Conservation (phyloP, 179 eudicot species). For the Corrigiola litoralis region DNA sequence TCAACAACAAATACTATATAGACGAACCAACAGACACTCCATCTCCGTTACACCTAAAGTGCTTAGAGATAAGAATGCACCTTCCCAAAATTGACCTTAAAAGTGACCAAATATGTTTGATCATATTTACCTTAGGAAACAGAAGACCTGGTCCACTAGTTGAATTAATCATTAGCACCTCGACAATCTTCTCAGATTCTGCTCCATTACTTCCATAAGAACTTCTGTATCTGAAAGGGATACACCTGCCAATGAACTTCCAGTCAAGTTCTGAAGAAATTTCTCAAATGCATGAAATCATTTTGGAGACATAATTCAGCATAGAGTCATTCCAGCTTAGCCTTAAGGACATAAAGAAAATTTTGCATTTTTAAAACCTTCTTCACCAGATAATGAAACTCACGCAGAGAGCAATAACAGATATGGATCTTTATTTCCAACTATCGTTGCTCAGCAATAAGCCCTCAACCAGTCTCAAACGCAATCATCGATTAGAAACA, state of each 20-base stretch:
- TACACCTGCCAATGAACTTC: conserved; percentile 54
- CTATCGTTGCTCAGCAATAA: no score
- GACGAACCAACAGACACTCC: no score
- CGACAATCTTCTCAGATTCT: conserved; percentile 47
- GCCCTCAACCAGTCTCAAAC: neutral
- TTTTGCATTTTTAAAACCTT: no score
- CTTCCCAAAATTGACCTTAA: neutral
- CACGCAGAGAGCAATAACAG: no score
- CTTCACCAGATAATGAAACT: neutral
- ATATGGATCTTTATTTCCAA: no score
- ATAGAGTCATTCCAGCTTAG: no score
- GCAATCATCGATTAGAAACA: neutral
- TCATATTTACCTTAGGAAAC: conserved; percentile 66
- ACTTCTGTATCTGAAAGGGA: conserved; percentile 61
- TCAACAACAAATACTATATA: no score
- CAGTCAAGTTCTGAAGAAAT: conserved; percentile 11
- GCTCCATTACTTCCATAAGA: conserved; percentile 30
- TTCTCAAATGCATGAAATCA: neutral
- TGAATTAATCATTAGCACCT: conserved; percentile 86
- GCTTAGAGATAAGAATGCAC: no score
- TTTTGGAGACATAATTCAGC: neutral
- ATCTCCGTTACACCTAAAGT: no score
- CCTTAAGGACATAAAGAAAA: no score
- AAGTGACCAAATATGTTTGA: neutral
- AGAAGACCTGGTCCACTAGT: conserved; percentile 89